These are phyloP conservation scores for Cladosporium sp. DNA, from an alignment of 2,329 filamentous ascomycete genomes.

Conservation along the genomic window DNA sequence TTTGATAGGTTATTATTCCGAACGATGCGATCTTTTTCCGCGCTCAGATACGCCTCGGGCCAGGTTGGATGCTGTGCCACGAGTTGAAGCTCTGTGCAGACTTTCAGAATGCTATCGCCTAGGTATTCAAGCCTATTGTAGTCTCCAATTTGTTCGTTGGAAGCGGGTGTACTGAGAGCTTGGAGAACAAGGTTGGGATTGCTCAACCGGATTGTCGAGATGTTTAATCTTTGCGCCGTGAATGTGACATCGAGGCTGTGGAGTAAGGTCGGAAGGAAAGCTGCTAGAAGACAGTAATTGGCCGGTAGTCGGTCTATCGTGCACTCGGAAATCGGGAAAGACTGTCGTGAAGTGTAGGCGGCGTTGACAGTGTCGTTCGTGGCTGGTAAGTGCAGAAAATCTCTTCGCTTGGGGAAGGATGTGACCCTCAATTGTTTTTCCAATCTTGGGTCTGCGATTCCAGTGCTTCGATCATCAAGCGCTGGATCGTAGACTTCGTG, in stretches of 20 bases:
- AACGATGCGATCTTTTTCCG: conserved; percentile 61
- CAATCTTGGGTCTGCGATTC: too few relatives aligned
- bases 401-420: conserved; percentile 50
- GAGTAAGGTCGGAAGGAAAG: conserved; percentile 68
- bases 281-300: conserved; percentile 44
- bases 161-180: conserved; percentile 64
- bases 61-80: conserved; percentile 55
- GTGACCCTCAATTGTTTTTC: conserved; percentile 12
- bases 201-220: conserved; percentile 43
- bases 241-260: conserved; percentile 63
- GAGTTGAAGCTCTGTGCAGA: conserved; percentile 63
- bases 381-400: conserved; percentile 51
- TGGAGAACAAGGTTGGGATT: conserved; percentile 56
- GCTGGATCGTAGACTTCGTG: not conserved
- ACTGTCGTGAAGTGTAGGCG: conserved; percentile 41
- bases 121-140: conserved; percentile 86
- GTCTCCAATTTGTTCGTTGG: conserved; percentile 54
- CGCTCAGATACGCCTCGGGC: conserved; percentile 72
- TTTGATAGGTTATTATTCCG: conserved; percentile 68
- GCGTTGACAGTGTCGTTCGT: conserved; percentile 16
- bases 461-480: not conserved
- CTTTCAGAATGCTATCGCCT: conserved; percentile 79
- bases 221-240: conserved; percentile 44
- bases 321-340: conserved; percentile 47
- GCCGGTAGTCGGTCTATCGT: conserved; percentile 44